Base-by-base conservation (phyloP, 805 yeast species). In the Suhomyces emberorum region DNA sequence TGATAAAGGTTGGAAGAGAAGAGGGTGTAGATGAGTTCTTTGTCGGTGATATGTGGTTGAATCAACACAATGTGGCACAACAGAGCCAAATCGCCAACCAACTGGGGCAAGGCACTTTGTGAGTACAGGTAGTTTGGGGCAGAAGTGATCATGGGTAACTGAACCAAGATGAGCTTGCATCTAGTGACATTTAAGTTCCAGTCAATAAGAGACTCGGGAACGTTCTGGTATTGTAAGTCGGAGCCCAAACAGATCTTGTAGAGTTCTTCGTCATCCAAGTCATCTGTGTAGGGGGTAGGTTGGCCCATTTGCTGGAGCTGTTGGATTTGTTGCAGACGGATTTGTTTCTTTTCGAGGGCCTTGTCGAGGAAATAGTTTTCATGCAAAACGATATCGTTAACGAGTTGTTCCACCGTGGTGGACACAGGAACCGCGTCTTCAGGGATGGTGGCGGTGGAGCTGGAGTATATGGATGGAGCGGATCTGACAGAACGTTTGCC, bases 101-200 rank as follows among this genome's bases (percentile, higher is more conserved):
- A 48, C 33, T 63, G 66, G 2, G 72, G 72, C 28, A 65, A 43
- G 6, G 65, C 44, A 33, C 51, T 52, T 33, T 51, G 44, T 15
- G 60, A 53, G 45, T 66, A 65, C 21, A 39, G 49, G 30, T 63
- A 55, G 35, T 61, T 64, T 1, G 70, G 69, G 11, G 59, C 54
- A 1, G 68, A 56, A 1, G 67, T 55, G 12, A 66, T 55, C 47
- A 52, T 45, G 9, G 74, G 74, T 45, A 68, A 44, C 34, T 53
- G 61, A 3, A 59, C 61, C 23, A 72, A 48, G 31, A 74, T 63
- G 24, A 74, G 57, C 42, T 71, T 63, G 33, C 75, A 69, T 32
- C 79, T 52, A 12, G 77, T 65, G 28, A 73, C 69, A 44, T 74
- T 74, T 34, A 74, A 56, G 47, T 72, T 72, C 79, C 79, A 74